Evolutionary conservation across 2,329 filamentous ascomycete species (phyloP).

Genomic region (Ophiocordyceps polyrhachis-furcata): DNA sequence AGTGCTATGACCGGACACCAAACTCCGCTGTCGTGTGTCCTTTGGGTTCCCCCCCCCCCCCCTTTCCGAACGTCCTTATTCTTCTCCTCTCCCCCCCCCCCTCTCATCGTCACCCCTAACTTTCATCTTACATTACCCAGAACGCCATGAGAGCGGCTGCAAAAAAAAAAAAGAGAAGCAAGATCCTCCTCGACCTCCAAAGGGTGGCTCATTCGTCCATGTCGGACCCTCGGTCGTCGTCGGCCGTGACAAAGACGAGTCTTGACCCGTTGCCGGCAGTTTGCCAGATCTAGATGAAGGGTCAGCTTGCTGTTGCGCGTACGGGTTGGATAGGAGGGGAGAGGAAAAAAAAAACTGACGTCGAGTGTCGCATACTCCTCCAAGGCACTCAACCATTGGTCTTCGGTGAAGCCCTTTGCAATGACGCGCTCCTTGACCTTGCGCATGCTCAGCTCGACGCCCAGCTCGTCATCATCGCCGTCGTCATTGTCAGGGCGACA

Average conservation of each 20-base stretch:
- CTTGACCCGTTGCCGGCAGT: slow-evolving; percentile 51
- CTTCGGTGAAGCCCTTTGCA: slow-evolving; percentile 89
- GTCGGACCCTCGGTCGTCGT: slow-evolving; percentile 28
- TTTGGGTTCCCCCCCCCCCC: not conserved
- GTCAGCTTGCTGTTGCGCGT: slow-evolving; percentile 15
- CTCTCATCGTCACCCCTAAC: not conserved
- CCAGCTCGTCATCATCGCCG: slow-evolving; percentile 32
- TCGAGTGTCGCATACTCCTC: slow-evolving; percentile 78
- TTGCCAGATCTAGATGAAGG: slow-evolving; percentile 49
- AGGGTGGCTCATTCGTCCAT: slow-evolving; percentile 19
- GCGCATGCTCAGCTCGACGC: slow-evolving; percentile 62
- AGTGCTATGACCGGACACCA: not conserved
- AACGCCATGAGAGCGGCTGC: not conserved
- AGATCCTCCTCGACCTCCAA: no score
- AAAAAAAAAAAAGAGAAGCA: not conserved
- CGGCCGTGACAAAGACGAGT: slow-evolving; percentile 49
- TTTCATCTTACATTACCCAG: no score
- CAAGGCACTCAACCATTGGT: slow-evolving; percentile 73
- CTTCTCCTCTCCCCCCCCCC: not conserved
- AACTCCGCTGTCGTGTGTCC: not conserved
- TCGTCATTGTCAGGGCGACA: slow-evolving; percentile 55
- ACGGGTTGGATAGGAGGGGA: not conserved
- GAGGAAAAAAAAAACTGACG: slow-evolving; percentile 43
- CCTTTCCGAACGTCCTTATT: not conserved
- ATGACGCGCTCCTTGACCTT: slow-evolving; percentile 82